These are phyloP conservation scores for Metschnikowia peoriensis DNA, from an alignment of 805 yeast genomes.

Conservation along the genomic window DNA sequence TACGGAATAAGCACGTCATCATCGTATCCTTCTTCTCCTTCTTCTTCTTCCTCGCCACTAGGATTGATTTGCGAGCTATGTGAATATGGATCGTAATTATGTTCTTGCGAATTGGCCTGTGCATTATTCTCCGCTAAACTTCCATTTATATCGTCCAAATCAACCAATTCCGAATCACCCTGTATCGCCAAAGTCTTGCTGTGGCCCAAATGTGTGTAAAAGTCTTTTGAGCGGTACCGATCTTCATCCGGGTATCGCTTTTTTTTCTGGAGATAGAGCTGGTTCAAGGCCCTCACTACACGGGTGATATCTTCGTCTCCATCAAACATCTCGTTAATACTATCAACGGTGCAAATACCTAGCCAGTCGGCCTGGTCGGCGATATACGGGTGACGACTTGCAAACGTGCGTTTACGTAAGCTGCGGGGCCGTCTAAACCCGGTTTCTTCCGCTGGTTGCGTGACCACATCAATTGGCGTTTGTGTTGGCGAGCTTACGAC, in stretches of 20 bases:
- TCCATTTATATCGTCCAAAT: not conserved
- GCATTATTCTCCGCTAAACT: not conserved
- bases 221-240: constrained; percentile 36
- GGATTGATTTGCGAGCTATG: constrained; percentile 3
- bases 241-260: constrained; percentile 38
- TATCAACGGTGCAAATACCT: constrained; percentile 34
- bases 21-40: constrained; percentile 1
- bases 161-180: constrained; percentile 12
- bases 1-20: constrained; percentile 13
- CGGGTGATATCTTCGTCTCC: constrained; percentile 30
- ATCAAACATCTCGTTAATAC: constrained; percentile 38
- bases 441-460: not conserved
- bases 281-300: constrained; percentile 36
- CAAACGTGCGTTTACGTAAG: constrained; percentile 40
- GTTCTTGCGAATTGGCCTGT: constrained; percentile 5
- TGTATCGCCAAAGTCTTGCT: constrained; percentile 12
- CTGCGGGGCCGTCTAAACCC: constrained; percentile 21
- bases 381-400: constrained; percentile 44
- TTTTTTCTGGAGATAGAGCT: constrained; percentile 31
- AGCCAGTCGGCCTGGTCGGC: constrained; percentile 46
- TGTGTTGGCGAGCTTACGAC: not conserved
- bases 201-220: constrained; percentile 37
- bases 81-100: constrained; percentile 3
- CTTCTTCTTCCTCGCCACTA: constrained; percentile 1
- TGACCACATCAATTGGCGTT: not conserved